phyloP scores from a whole-genome alignment of 2,329 filamentous ascomycete species.

The Paraphoma sp. region DNA sequence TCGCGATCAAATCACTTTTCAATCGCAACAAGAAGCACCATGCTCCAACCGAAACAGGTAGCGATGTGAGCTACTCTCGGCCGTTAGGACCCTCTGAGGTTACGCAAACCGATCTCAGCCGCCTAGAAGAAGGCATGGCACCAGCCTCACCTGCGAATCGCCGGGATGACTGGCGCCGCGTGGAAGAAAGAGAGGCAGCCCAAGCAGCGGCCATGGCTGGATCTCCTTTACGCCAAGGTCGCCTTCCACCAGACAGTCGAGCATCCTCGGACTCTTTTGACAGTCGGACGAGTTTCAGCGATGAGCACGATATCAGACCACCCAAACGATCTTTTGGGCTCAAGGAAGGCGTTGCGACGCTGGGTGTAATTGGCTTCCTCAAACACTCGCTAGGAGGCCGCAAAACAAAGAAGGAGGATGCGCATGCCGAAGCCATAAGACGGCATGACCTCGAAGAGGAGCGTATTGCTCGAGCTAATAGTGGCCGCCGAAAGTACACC shows the following conservation, averaged over 20 bases:
- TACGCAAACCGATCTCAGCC: conserved; percentile 55
- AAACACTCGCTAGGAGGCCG: conserved; percentile 56
- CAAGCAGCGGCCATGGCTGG: conserved; percentile 50
- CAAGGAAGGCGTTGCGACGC: conserved; percentile 56
- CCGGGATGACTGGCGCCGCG: conserved; percentile 43
- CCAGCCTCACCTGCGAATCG: conserved; percentile 53
- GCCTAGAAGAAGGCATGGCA: conserved; percentile 62
- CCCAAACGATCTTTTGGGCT: conserved; percentile 45
- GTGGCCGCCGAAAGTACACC: conserved; percentile 68
- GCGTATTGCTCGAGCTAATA: conserved; percentile 59
- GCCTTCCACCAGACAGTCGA: conserved; percentile 42
- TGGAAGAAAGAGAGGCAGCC: conserved; percentile 47
- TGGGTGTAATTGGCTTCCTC: conserved; percentile 49
- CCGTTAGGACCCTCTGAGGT: conserved; percentile 58
- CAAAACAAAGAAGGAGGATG: conserved; percentile 65
- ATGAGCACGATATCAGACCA: conserved; percentile 31
- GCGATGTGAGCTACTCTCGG: conserved; percentile 60
- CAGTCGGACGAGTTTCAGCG: conserved; percentile 47
- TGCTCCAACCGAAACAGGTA: conserved; percentile 55
- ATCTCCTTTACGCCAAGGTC: conserved; percentile 53
- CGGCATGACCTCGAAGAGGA: conserved; percentile 61
- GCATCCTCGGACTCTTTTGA: conserved; percentile 50
- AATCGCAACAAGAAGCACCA: conserved; percentile 55
- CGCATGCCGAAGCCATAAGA: conserved; percentile 63
- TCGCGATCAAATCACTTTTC: conserved; percentile 63